Evolutionary conservation across 768 basidiomycete species (phyloP), one percentile per base, ranked within the genome.

Genomic region (Suillus subalutaceus): DNA sequence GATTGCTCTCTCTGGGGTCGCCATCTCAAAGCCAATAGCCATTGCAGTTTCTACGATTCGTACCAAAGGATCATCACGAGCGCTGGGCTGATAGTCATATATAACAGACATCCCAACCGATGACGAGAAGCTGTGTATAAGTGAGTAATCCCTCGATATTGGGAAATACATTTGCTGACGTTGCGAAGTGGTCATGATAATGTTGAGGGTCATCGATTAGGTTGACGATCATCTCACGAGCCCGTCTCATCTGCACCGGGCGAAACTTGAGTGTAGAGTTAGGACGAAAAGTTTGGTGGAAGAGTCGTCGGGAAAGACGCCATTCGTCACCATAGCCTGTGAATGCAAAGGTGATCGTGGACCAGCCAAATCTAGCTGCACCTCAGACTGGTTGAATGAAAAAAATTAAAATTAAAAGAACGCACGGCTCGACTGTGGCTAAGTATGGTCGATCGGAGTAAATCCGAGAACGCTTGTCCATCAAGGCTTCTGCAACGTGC

Each of bases 221-320:
- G 30, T 71, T 69, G 30, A 72, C 67, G 16, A 79, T 68, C n/a
- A 79, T 56, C 26, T 68, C 71, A 58, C 69, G n/a, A 3, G 74
- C 69, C 50, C 71, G 71, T 46, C 68, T 68, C 12, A 70, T 67
- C 46, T 78, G 72, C 18, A 72, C 62, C 18, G 73, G 71, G 48
- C 73, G 70, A 57, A 74, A 76, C 4, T 64, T 66, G 3, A 61
- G 43, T 20, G 69, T 61, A 58, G 78, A 67, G 13, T 75, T 75
- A 26, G 75, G 68, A 58, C 79, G 77, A 66, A 82, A 80, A 64
- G 75, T 75, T 58, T 80, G 78, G 68, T 79, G 77, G 63, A 81
- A 81, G 40, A 72, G 67, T 53, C 76, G 73, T 55, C 80, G 72
- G 66, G 75, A 78, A 13, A 71, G 68, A 46, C 79, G 78, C 62